These are phyloP conservation scores for Telfairia occidentalis DNA, from an alignment of 331 rosid genomes.

Conservation along the genomic window DNA sequence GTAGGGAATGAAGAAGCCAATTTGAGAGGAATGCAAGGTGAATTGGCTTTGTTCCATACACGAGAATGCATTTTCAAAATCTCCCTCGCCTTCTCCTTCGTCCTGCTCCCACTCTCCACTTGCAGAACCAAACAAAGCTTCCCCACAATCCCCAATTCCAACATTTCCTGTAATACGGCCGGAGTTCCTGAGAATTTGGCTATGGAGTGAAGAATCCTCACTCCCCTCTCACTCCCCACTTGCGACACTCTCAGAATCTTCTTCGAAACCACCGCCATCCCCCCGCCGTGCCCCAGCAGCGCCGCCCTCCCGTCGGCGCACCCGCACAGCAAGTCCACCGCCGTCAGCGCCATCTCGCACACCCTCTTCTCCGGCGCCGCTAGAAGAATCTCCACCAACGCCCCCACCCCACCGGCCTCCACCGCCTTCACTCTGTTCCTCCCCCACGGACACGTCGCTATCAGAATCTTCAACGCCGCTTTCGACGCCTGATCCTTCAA, in stretches of 20 bases:
- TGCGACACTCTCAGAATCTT: constrained; percentile 68
- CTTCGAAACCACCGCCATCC: constrained; percentile 61
- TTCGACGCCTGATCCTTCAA: constrained; percentile 47
- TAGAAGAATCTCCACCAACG: constrained; percentile 42
- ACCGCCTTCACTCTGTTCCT: constrained; percentile 49
- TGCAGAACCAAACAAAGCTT: constrained; percentile 63
- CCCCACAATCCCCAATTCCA: constrained; percentile 56
- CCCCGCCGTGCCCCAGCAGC: constrained; percentile 52
- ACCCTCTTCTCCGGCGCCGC: constrained; percentile 34
- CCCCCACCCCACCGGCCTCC: constrained; percentile 48
- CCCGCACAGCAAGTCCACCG: constrained; percentile 45
- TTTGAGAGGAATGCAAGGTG: constrained; percentile 44
- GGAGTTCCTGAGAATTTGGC: constrained; percentile 39
- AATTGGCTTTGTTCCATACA: constrained; percentile 46
- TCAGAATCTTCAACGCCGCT: constrained; percentile 34
- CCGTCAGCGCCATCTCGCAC: constrained; percentile 45
- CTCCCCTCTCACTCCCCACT: constrained; percentile 57
- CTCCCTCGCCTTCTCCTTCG: constrained; percentile 61
- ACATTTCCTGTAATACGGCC: constrained; percentile 52
- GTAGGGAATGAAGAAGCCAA: constrained; percentile 43
- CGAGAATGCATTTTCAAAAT: constrained; percentile 51
- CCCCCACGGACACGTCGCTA: constrained; percentile 40
- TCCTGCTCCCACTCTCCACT: constrained; percentile 55
- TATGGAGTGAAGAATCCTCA: constrained; percentile 37
- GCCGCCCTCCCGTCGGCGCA: constrained; percentile 76